phyloP scores from a whole-genome alignment of 345 rosid genomes.

The Hirschfeldia incana region DNA sequence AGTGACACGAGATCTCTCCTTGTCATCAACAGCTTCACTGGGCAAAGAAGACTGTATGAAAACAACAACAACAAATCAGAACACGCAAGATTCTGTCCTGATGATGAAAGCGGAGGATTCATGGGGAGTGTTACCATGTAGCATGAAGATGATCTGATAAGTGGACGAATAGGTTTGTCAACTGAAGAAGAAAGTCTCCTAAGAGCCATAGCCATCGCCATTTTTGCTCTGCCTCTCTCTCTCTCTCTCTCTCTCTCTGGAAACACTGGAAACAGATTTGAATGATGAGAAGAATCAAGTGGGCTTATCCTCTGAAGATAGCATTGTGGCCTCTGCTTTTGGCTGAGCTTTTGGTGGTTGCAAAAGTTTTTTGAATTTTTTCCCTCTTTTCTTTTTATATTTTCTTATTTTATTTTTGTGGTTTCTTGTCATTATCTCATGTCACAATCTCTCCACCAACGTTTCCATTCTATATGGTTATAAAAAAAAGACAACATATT shows the following conservation, averaged over 20 bases:
- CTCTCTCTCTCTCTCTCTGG: neutral
- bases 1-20: conserved; percentile 66
- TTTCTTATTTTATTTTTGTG: neutral
- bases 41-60: conserved; percentile 80
- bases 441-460: conserved; percentile 33
- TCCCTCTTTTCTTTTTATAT: conserved; percentile 18
- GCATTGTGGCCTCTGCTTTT: conserved; percentile 39
- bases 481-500: neutral
- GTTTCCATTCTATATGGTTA: conserved; percentile 1
- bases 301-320: conserved; percentile 31
- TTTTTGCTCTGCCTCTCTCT: conserved; percentile 26
- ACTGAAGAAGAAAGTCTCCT: conserved; percentile 87
- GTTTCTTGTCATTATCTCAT: conserved; percentile 23
- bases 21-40: conserved; percentile 86
- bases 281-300: neutral
- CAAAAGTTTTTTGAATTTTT: conserved; percentile 27
- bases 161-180: conserved; percentile 79
- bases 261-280: conserved; percentile 30
- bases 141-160: conserved; percentile 61
- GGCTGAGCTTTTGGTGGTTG: conserved; percentile 50
- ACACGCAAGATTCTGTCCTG: neutral
- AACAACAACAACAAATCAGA: conserved; percentile 16
- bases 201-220: conserved; percentile 97
- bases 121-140: conserved; percentile 51
- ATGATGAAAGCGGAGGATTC: neutral